Conservation (phyloP, 2,329 filamentous ascomycete genomes). For the Sporothrix globosa region DNA sequence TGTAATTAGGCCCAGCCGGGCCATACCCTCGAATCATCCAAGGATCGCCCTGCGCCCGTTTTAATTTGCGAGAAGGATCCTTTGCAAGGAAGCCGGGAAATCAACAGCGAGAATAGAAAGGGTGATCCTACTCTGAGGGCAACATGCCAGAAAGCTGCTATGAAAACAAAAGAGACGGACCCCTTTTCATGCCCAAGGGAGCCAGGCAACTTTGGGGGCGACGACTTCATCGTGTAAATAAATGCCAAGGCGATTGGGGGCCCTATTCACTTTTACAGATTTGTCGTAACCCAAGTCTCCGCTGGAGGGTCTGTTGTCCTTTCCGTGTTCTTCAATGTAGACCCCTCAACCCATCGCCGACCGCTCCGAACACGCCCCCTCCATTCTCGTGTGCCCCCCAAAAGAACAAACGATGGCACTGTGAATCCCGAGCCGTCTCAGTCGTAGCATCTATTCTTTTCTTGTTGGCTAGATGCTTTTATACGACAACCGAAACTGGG, state of each 20-base stretch:
- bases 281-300: background rate
- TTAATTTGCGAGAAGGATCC: too few species aligned
- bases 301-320: background rate
- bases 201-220: background rate
- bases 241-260: too few species aligned
- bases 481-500: background rate
- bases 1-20: too few species aligned
- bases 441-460: background rate
- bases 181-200: too few species aligned
- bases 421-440: background rate
- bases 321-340: background rate
- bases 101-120: too few species aligned
- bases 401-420: background rate
- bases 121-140: too few species aligned
- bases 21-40: too few species aligned
- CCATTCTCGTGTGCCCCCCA: background rate
- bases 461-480: background rate
- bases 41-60: too few species aligned
- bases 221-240: too few species aligned
- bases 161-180: too few species aligned
- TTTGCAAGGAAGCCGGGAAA: too few species aligned
- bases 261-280: background rate
- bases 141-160: too few species aligned
- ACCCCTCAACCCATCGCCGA: background rate
- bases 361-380: constrained; percentile 15